These are phyloP conservation scores for Ceratocystis albifundus DNA, from an alignment of 2,329 filamentous ascomycete genomes.

Conservation along the genomic window DNA sequence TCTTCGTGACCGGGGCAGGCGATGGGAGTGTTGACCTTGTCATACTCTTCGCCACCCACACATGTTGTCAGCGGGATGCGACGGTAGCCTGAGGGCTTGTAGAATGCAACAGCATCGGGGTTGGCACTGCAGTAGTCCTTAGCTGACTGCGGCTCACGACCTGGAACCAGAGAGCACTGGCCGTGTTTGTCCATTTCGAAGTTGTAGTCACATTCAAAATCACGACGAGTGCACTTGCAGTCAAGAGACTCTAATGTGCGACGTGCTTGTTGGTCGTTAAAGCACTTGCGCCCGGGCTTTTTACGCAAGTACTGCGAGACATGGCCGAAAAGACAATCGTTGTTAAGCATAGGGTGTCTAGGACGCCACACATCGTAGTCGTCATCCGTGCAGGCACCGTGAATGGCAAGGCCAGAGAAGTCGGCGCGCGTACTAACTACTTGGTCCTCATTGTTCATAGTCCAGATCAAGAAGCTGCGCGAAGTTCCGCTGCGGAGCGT, in stretches of 20 bases:
- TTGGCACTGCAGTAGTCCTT: slow-evolving; percentile 46
- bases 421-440: slow-evolving; percentile 73
- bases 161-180: slow-evolving; percentile 64
- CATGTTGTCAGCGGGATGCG: slow-evolving; percentile 86
- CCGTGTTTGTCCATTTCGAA: slow-evolving; percentile 69
- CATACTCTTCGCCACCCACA: slow-evolving; percentile 59
- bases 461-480: slow-evolving; percentile 87
- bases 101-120: slow-evolving; percentile 64
- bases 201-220: slow-evolving; percentile 97
- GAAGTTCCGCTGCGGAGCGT: slow-evolving; percentile 83
- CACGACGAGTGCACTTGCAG: slow-evolving; percentile 70
- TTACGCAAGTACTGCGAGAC: slow-evolving; percentile 83
- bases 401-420: slow-evolving; percentile 68
- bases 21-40: slow-evolving; percentile 49
- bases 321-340: slow-evolving; percentile 88
- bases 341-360: slow-evolving; percentile 62
- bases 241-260: slow-evolving; percentile 62
- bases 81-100: slow-evolving; percentile 76
- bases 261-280: slow-evolving; percentile 62
- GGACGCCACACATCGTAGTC: slow-evolving; percentile 78
- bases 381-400: slow-evolving; percentile 55
- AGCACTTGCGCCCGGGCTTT: slow-evolving; percentile 66
- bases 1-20: slow-evolving; percentile 71
- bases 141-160: slow-evolving; percentile 49
- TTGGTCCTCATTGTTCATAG: slow-evolving; percentile 43